A percentile compares a stretch with the other conserved stretches of the same genome.
Evolutionary conservation across 371 early-diverging fungal species (phyloP).

Genomic region (Syncephalastrum monosporum): DNA sequence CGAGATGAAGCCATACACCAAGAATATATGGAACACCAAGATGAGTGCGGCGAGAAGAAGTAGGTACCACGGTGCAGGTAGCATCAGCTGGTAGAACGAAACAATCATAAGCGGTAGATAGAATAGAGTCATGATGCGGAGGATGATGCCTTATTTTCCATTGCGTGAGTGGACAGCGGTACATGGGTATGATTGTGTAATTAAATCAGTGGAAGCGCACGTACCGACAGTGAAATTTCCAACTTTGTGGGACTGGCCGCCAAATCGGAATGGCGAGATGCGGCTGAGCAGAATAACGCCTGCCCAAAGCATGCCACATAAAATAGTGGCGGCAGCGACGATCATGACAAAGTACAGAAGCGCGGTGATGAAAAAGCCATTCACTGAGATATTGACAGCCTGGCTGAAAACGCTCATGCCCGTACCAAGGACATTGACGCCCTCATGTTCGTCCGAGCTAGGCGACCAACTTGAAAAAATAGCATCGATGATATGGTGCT

Average conservation of each 20-base stretch:
- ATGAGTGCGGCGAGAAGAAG: slow-evolving; percentile 29
- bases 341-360: slow-evolving; percentile 29
- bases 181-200: not conserved
- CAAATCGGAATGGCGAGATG: slow-evolving; percentile 10
- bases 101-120: slow-evolving; percentile 38
- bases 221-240: slow-evolving; percentile 17
- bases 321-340: slow-evolving; percentile 18
- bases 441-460: not conserved
- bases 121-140: slow-evolving; percentile 30
- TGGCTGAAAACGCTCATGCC: slow-evolving; percentile 43
- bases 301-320: slow-evolving; percentile 14
- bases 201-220: not conserved
- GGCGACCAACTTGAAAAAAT: too few relatives aligned
- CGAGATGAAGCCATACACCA: slow-evolving; percentile 34
- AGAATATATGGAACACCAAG: slow-evolving; percentile 26
- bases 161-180: not conserved
- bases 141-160: slow-evolving; percentile 23
- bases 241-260: slow-evolving; percentile 11
- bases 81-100: slow-evolving; percentile 44
- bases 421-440: slow-evolving; percentile 15
- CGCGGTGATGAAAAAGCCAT: slow-evolving; percentile 31
- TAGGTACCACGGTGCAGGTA: slow-evolving; percentile 32
- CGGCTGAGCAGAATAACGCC: slow-evolving; percentile 7
- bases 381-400: slow-evolving; percentile 33
- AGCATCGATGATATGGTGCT: not conserved